These are phyloP conservation scores for Rhypophila decipiens DNA, from an alignment of 495 filamentous ascomycete species.

Conservation along the genomic window DNA sequence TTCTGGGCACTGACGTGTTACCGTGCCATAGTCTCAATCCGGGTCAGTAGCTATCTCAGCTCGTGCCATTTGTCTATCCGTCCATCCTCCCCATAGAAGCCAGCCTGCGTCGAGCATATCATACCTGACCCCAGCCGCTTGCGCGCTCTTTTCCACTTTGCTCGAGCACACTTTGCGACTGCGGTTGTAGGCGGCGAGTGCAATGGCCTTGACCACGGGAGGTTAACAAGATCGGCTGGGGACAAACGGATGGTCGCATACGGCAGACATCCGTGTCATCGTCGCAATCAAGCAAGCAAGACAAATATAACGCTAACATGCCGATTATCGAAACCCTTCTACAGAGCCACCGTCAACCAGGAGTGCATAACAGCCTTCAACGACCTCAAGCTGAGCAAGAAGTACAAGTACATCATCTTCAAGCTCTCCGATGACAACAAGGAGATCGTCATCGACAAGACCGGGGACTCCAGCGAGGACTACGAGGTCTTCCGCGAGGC, in stretches of 20 bases:
- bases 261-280: neutral
- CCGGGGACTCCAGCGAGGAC: conserved; percentile 46
- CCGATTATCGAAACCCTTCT: neutral
- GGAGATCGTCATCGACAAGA: conserved; percentile 74
- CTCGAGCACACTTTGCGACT: too few relatives aligned
- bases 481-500: conserved; percentile 77
- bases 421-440: conserved; percentile 93
- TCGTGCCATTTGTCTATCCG: too few relatives aligned
- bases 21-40: conserved; percentile 53
- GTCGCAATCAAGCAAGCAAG: neutral
- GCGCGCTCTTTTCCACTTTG: too few relatives aligned
- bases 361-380: conserved; percentile 83
- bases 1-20: neutral
- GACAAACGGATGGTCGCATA: neutral
- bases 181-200: too few relatives aligned
- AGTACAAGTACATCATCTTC: conserved; percentile 93
- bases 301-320: too few relatives aligned
- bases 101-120: too few relatives aligned
- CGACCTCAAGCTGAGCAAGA: conserved; percentile 82
- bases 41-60: conserved; percentile 53
- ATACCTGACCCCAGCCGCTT: too few relatives aligned
- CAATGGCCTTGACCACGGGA: too few relatives aligned
- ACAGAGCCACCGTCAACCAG: conserved; percentile 68
- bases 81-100: too few relatives aligned
- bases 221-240: neutral